Percentiles rank a stretch among this genome's conserved stretches.
Conservation (phyloP, 805 yeast genomes). For the Clavispora phyllophila region DNA sequence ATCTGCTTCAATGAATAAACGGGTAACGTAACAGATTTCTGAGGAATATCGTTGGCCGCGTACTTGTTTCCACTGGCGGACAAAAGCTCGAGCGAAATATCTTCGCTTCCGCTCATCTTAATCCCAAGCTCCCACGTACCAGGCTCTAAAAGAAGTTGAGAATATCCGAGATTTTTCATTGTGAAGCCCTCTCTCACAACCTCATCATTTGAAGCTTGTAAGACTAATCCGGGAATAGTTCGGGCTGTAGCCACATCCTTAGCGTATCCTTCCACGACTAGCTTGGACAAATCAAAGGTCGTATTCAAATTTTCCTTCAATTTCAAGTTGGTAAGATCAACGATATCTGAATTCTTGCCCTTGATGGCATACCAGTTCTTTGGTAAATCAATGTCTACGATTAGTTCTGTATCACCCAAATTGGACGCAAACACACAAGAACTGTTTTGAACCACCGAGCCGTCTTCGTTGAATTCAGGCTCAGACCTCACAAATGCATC, state of each 20-base stretch:
- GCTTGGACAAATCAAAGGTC: constrained; percentile 43
- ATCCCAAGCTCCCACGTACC: constrained; percentile 60
- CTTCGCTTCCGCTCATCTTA: constrained; percentile 28
- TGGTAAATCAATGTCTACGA: constrained; percentile 57
- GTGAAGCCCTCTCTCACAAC: constrained; percentile 53
- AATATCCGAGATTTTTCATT: constrained; percentile 80
- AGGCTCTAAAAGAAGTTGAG: constrained; percentile 70
- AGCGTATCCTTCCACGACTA: constrained; percentile 71
- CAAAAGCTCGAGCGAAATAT: constrained; percentile 18
- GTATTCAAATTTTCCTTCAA: constrained; percentile 32
- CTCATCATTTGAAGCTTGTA: constrained; percentile 29
- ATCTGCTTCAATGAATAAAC: constrained; percentile 43
- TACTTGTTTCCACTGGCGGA: constrained; percentile 42
- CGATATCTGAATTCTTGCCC: constrained; percentile 31
- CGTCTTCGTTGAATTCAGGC: constrained; percentile 25
- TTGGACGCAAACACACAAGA: constrained; percentile 27
- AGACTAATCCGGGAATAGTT: constrained; percentile 47
- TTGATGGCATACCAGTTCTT: constrained; percentile 63
- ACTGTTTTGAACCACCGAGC: constrained; percentile 16
- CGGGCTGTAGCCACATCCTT: constrained; percentile 35
- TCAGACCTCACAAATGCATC: constrained; percentile 34
- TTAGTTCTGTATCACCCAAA: constrained; percentile 17
- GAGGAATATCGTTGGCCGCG: constrained; percentile 23
- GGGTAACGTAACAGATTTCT: constrained; percentile 23
- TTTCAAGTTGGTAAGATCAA: constrained; percentile 61